Percentiles rank a stretch among this genome's conserved stretches.
phyloP scores from a whole-genome alignment of 2,329 filamentous ascomycete genomes.

The Tolypocladium inflatum region DNA sequence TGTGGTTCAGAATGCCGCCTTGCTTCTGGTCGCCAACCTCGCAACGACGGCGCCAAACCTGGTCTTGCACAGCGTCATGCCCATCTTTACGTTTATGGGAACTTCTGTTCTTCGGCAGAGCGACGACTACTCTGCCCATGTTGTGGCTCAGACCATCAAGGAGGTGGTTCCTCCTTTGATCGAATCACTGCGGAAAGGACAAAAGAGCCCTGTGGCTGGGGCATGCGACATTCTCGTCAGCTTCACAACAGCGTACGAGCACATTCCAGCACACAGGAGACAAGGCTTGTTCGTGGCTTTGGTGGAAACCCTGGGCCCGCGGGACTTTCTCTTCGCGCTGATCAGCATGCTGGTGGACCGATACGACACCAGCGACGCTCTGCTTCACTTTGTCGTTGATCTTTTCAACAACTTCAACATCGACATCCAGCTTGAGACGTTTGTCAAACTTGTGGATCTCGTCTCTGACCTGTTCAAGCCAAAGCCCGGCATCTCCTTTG shows the following conservation, averaged over 20 bases:
- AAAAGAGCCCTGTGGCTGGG: constrained; percentile 67
- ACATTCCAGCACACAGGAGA: constrained; percentile 81
- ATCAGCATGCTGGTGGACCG: constrained; percentile 85
- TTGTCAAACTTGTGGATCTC: constrained; percentile 68
- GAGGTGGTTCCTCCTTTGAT: constrained; percentile 90
- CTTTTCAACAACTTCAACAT: constrained; percentile 65
- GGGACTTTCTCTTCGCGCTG: constrained; percentile 82
- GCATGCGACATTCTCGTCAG: constrained; percentile 87
- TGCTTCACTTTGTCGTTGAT: constrained; percentile 66
- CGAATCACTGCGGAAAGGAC: constrained; percentile 71
- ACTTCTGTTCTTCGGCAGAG: constrained; percentile 83
- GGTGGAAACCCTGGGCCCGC: constrained; percentile 72
- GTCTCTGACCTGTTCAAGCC: constrained; percentile 66
- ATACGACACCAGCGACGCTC: constrained; percentile 67
- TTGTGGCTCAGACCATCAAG: constrained; percentile 90
- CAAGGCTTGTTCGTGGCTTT: constrained; percentile 76
- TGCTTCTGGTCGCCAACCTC: constrained; percentile 78
- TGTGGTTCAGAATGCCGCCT: constrained; percentile 84
- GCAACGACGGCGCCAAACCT: constrained; percentile 83
- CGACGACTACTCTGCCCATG: constrained; percentile 93
- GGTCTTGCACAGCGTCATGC: constrained; percentile 96
- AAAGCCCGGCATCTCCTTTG: constrained; percentile 63
- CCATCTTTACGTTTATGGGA: constrained; percentile 97
- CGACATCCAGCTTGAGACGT: constrained; percentile 66
- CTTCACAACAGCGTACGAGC: constrained; percentile 93